Evolutionary conservation across 176 grass and related monocot genomes (phyloP), one percentile per base, ranked within the genome.

Genomic region (Triticum turgidum): DNA sequence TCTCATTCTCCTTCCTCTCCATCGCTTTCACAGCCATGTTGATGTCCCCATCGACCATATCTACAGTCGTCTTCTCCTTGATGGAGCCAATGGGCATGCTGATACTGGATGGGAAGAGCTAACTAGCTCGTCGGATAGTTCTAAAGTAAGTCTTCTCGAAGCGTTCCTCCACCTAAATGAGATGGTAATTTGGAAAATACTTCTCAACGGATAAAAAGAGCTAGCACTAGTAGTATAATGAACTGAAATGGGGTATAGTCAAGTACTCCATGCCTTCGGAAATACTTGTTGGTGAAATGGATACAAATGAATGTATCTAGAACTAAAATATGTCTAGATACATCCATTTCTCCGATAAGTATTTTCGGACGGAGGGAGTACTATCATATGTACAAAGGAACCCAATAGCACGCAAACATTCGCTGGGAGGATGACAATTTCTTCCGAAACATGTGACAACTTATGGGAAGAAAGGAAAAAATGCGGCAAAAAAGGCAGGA

Each of bases 131-230:
- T 7, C 32, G 30, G 3, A 69, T 13, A 17, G 80, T 77, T 47
- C 35, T 30, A 12, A 88, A 85, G 51, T 84, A 88, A 27, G 63
- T 84, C 39, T 81, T 64, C 7, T 85, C 7, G 54, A 88, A 78
- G 24, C 65, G 5, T 29, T 56, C 64, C 52, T 85, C 89, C 77
- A 12, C 85, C 85, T 91, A 73, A 87, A 76, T 15, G 2, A 73
- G 34, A 39, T 38, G 34, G 9, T n/a, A 73, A 73, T 73, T 73
- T 52, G 1, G 20, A 52, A 78, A 65, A 64, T 45, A 73, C 9
- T 87, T 66, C 73, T 34, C 65, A 15, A 30, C 0, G 30, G 29
- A 70, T 71, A 51, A 15, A 30, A 25, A 22, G 4, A 56, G 18
- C 41, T 41, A 73, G n/a, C n/a, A 56, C 7, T 14, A 9, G 18